phyloP scores from a whole-genome alignment of 202 grass and related monocot species.

The Hordeum pubiflorum region DNA sequence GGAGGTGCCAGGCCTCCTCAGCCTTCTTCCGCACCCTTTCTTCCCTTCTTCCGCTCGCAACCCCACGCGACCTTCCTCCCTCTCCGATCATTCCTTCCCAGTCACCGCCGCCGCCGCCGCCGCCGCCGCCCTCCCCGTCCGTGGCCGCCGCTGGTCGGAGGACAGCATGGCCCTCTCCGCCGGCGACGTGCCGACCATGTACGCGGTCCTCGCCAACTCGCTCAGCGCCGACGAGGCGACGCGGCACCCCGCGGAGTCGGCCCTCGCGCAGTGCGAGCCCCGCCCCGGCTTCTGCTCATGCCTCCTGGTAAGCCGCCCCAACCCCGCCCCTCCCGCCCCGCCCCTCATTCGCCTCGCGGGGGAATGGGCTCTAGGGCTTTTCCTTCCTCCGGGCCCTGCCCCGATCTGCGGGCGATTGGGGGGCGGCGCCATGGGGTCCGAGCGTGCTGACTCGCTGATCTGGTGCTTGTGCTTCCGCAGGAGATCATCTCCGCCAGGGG shows the following conservation, averaged over 20 bases:
- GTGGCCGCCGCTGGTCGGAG: not conserved
- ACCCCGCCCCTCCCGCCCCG: not conserved
- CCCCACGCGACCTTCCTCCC: not conserved
- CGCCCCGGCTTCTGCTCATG: conserved; percentile 92
- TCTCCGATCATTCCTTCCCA: not conserved
- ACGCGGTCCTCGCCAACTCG: conserved; percentile 77
- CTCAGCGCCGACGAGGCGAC: conserved; percentile 66
- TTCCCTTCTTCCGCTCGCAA: conserved; percentile 1
- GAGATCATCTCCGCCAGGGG: conserved; percentile 85
- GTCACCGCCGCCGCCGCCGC: not conserved
- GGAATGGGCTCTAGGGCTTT: conserved; percentile 8
- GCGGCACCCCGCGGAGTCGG: conserved; percentile 69
- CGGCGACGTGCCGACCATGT: conserved; percentile 72
- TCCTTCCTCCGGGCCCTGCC: not conserved
- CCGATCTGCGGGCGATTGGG: conserved; percentile 1
- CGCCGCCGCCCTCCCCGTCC: not conserved
- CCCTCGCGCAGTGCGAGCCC: conserved; percentile 75
- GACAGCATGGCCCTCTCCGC: conserved; percentile 76
- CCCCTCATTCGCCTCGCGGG: not conserved
- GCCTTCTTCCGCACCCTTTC: conserved; percentile 5
- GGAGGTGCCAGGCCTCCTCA: not conserved
- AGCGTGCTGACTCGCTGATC: not conserved
- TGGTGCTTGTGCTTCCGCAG: conserved; percentile 34
- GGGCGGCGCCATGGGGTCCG: not conserved
- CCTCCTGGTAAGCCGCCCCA: conserved; percentile 57